Base-by-base conservation (phyloP, 176 grass and related monocot genomes). In the Rhynchospora pubera region DNA sequence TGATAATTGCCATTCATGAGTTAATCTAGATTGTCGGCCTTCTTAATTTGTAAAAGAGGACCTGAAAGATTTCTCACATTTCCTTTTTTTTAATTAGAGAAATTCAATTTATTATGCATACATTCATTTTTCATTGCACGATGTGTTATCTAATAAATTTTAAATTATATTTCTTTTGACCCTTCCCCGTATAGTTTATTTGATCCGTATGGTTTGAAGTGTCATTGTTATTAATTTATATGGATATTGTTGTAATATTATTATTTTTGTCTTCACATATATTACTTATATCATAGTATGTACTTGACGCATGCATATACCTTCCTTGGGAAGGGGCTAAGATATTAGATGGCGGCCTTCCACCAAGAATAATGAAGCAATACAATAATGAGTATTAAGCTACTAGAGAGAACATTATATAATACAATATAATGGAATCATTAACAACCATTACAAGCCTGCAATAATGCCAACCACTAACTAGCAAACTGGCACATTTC, bases 281-380 rank as follows among this genome's bases (percentile, higher is more conserved):
- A 43, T 53, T 53, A 24, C 4, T 21, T 26, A 30, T 67, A 62
- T 59, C 65, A 74, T n/a, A 51, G 42, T 46, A 23, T 51, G 21
- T 53, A 11, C 14, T 57, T 48, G 42, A 83, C 51, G 15, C 76
- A 74, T 70, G 62, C 26, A 15, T 51, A 87, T 52, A 47, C 9
- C 28, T 34, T 18, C 16, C 28, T 66, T 86, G 28, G 8, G 0
- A 59, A 43, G 53, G 43, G 22, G 65, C 21, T 78, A 60, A 42
- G 60, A 65, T 16, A 80, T 62, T 84, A 83, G 61, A 30, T 84
- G 79, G 85, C 84, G 62, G 68, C 69, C 83, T 89, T 65, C 79
- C 84, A 83, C 82, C 92, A 85, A 84, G 83, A 58, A 8, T 47
- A 68, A 73, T 85, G 12, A 55, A 53, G 9, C 84, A 87, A 85